phyloP scores from a whole-genome alignment of 805 yeast genomes.

The Millerozyma acaciae region DNA sequence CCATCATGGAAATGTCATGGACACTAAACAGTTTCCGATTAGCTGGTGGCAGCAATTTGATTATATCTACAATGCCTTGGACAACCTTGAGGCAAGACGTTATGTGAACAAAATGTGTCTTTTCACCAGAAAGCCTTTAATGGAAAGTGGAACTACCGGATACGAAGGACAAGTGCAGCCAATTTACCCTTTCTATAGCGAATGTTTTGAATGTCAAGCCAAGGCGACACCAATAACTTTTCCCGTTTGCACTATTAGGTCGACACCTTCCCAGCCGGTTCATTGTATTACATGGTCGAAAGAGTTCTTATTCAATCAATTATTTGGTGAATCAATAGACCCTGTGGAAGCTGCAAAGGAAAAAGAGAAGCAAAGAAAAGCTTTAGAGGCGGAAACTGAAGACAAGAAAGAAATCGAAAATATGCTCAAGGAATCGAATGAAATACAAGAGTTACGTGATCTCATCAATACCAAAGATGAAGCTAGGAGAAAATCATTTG shows the following conservation, averaged over 20 bases:
- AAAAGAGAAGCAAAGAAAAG: constrained; percentile 11
- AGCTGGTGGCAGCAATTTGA: constrained; percentile 73
- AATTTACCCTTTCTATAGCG: constrained; percentile 73
- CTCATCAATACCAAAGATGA: constrained; percentile 12
- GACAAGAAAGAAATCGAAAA: constrained; percentile 63
- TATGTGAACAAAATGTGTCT: constrained; percentile 84
- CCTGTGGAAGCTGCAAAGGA: constrained; percentile 21
- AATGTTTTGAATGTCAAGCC: constrained; percentile 89
- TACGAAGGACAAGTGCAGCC: constrained; percentile 93
- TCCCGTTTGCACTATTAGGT: constrained; percentile 95
- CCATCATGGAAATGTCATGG: constrained; percentile 86
- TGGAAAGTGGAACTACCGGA: constrained; percentile 96
- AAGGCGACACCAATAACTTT: constrained; percentile 86
- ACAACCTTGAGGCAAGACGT: constrained; percentile 89
- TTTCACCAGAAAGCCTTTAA: constrained; percentile 66
- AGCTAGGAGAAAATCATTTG: constrained; percentile 14
- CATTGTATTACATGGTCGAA: constrained; percentile 99
- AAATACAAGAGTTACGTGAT: constrained; percentile 41
- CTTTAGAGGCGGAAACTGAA: constrained; percentile 47
- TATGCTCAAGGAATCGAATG: constrained; percentile 64
- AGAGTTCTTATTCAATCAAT: constrained; percentile 76
- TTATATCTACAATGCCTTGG: constrained; percentile 86
- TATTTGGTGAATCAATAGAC: constrained; percentile 54
- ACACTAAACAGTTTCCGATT: constrained; percentile 62
- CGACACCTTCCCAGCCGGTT: constrained; percentile 94